These are phyloP conservation scores for Colletotrichum liriopes DNA, from an alignment of 2,329 filamentous ascomycete genomes.

Conservation along the genomic window DNA sequence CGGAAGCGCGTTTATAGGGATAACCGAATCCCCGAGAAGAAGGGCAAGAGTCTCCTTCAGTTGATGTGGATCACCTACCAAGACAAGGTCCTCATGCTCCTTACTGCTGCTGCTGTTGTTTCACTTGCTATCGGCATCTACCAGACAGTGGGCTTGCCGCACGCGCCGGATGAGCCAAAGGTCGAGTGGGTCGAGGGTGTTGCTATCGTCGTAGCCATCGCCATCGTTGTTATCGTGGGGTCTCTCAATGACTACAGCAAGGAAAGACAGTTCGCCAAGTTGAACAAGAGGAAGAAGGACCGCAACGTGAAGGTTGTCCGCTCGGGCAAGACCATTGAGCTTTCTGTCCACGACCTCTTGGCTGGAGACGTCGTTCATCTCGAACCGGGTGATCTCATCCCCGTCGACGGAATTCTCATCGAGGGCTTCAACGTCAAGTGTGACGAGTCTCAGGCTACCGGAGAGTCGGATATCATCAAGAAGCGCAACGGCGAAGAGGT, in stretches of 20 bases:
- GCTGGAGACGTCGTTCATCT: conserved; percentile 80
- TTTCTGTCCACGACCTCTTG: conserved; percentile 79
- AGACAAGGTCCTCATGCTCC: conserved; percentile 83
- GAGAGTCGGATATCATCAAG: conserved; percentile 82
- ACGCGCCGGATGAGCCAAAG: conserved; percentile 59
- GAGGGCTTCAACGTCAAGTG: conserved; percentile 82
- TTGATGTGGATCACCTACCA: conserved; percentile 89
- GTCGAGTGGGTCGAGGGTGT: conserved; percentile 82
- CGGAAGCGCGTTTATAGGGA: conserved; percentile 80
- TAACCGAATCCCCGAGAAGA: conserved; percentile 81
- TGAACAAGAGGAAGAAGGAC: conserved; percentile 86
- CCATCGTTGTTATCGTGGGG: conserved; percentile 83
- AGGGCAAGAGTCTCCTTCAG: conserved; percentile 80
- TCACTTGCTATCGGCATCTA: conserved; percentile 84
- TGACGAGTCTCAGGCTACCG: conserved; percentile 85
- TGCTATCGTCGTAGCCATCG: conserved; percentile 85
- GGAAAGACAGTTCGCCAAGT: conserved; percentile 83
- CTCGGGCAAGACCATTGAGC: conserved; percentile 78
- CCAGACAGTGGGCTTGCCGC: conserved; percentile 76
- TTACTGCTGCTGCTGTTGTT: conserved; percentile 79
- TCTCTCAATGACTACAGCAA: conserved; percentile 87
- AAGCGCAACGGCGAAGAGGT: conserved; percentile 79
- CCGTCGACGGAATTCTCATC: conserved; percentile 81
- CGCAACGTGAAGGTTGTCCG: conserved; percentile 80
- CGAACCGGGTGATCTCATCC: conserved; percentile 83